Percentiles rank a stretch among this genome's conserved stretches.
These are phyloP conservation scores for Plantago major DNA, from an alignment of 257 asterid species.

Conservation along the genomic window DNA sequence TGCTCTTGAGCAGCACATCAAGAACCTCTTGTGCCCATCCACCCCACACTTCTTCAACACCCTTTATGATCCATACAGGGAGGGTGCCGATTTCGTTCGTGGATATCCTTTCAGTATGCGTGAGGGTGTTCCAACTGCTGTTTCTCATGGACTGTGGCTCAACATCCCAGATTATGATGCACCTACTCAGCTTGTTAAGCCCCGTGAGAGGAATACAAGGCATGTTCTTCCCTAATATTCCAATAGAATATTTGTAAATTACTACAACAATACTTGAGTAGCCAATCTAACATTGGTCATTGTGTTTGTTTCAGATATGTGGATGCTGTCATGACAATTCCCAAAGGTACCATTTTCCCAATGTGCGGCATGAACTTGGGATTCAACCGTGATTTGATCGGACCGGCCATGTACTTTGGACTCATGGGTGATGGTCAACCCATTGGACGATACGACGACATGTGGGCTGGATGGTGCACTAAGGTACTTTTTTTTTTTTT, in stretches of 20 bases:
- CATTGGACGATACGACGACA: conserved; percentile 75
- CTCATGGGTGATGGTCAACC: conserved; percentile 93
- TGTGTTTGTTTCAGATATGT: conserved; percentile 49
- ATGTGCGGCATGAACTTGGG: conserved; percentile 86
- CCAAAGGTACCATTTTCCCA: conserved; percentile 74
- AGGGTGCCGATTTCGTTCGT: conserved; percentile 79
- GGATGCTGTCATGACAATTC: conserved; percentile 76
- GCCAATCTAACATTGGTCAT: conserved; percentile 6
- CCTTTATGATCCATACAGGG: conserved; percentile 75
- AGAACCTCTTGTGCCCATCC: conserved; percentile 63
- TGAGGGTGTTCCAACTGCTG: conserved; percentile 75
- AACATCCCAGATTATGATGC: conserved; percentile 88
- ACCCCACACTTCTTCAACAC: conserved; percentile 85
- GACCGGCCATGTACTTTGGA: conserved; percentile 94
- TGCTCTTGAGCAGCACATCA: conserved; percentile 82
- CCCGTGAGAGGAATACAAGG: conserved; percentile 86
- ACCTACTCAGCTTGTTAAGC: conserved; percentile 87
- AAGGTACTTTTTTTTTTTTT: conserved; percentile 34
- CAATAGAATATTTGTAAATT: neutral
- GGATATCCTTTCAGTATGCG: conserved; percentile 89
- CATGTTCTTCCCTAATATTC: neutral
- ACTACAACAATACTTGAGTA: neutral
- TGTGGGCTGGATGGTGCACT: conserved; percentile 88
- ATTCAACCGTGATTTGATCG: conserved; percentile 72
- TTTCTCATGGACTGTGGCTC: conserved; percentile 86